phyloP scores from a whole-genome alignment of 208 protist genomes.

The Endotrypanum monterogeii region DNA sequence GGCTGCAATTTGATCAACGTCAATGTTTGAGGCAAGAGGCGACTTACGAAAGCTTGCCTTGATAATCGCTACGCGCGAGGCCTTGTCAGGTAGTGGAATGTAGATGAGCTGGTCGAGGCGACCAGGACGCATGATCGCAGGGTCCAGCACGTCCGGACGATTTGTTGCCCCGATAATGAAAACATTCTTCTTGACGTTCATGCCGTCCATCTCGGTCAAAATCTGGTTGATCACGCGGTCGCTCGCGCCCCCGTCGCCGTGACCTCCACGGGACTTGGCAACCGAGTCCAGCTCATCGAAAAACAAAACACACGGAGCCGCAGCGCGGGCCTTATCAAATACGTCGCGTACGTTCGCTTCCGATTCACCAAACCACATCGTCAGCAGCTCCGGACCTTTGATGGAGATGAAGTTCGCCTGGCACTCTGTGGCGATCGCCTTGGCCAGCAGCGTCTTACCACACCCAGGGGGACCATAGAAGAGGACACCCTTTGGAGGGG shows the following conservation, averaged over 20 bases:
- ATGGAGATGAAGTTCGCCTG: constrained; percentile 99
- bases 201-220: constrained; percentile 99
- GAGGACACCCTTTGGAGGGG: constrained; percentile 97
- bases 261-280: constrained; percentile 95
- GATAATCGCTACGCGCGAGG: constrained; percentile 96
- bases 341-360: constrained; percentile 99
- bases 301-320: constrained; percentile 99
- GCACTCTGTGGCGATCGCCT: constrained; percentile 98
- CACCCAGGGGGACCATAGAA: constrained; percentile 99
- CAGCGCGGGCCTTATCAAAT: constrained; percentile 99
- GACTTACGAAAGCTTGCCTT: constrained; percentile 98
- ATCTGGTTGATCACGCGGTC: constrained; percentile 99
- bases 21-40: constrained; percentile 96
- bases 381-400: constrained; percentile 99
- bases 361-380: constrained; percentile 99
- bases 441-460: constrained; percentile 98
- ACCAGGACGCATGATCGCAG: constrained; percentile 99
- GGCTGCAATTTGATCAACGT: constrained; percentile 96
- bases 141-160: constrained; percentile 99
- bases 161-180: constrained; percentile 99
- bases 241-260: constrained; percentile 98
- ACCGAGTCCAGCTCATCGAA: constrained; percentile 99
- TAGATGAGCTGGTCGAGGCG: constrained; percentile 98
- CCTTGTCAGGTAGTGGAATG: constrained; percentile 99
- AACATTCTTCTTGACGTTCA: constrained; percentile 99